phyloP scores from a whole-genome alignment of 2,329 filamentous ascomycete species.

The Leptographium lundbergii region DNA sequence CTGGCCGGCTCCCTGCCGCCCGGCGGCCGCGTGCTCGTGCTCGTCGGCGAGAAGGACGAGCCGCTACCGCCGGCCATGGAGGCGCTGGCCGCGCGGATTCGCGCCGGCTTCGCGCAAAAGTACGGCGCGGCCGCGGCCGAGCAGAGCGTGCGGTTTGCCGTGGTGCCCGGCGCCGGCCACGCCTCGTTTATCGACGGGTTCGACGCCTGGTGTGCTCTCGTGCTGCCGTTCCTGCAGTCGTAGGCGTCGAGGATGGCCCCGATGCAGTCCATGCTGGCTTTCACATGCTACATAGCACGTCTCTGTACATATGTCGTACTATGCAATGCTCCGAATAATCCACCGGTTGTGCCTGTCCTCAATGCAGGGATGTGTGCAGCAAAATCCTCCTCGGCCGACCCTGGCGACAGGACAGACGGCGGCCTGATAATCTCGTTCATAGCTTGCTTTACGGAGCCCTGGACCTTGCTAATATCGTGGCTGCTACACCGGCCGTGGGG shows the following conservation, averaged over 20 bases:
- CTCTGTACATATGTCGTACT: too few species aligned
- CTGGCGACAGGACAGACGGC: too few species aligned
- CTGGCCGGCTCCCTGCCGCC: conserved; percentile 19
- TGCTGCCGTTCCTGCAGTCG: conserved; percentile 14
- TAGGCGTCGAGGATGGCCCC: neutral
- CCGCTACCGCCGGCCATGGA: conserved; percentile 26
- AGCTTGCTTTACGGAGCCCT: neutral
- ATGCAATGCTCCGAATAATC: too few species aligned
- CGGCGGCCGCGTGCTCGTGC: conserved; percentile 21
- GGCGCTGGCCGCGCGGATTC: conserved; percentile 23
- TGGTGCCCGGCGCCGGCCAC: conserved; percentile 25
- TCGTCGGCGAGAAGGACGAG: conserved; percentile 29
- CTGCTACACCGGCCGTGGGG: neutral
- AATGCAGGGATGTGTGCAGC: too few species aligned
- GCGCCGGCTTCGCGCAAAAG: conserved; percentile 17
- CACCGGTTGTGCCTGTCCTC: too few species aligned
- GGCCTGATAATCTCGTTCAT: too few species aligned
- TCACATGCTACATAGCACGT: too few species aligned
- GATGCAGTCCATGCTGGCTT: too few species aligned
- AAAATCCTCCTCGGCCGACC: too few species aligned
- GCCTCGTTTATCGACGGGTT: conserved; percentile 25
- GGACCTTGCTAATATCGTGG: neutral
- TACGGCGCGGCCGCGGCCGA: neutral
- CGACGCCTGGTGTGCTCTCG: conserved; percentile 18
- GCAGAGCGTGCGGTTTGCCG: conserved; percentile 18